Base-by-base conservation (phyloP, 2,329 filamentous ascomycete genomes). In the Trichophyton mentagrophytes region DNA sequence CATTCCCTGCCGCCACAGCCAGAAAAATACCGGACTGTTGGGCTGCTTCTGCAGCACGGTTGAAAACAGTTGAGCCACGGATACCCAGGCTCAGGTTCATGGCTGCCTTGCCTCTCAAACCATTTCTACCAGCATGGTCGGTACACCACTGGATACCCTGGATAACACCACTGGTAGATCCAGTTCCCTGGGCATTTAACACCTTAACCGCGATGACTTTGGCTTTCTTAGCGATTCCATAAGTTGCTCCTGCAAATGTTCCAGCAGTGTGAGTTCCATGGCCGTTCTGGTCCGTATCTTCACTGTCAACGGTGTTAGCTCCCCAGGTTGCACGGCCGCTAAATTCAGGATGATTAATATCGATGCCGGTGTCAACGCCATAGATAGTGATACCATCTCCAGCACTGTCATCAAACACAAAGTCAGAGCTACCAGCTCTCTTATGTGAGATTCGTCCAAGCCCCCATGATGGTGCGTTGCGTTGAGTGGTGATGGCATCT, bases 171-270 rank as follows among this genome's bases (percentile, higher is more conserved):
- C 73, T 71, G 51, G 72, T 73, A 22, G 72, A 76, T 30, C 79
- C 80, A 51, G 72, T 72, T 51, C 78, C 77, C 13, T 76, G 67
- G 25, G 71, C 71, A 56, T 75, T 75, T 17, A 80, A 73, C 63
- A 72, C 79, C 68, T 80, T 81, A 60, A 83, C 77, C 51, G 78
- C 78, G 46, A 74, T 65, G 22, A 76, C 61, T 17, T 64, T 70
- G 27, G 72, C 68, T 60, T 71, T 70, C 65, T 74, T 74, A 30
- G 73, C 69, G 58, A 76, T 66, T 58, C 74, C 74, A 60, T 69
- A 74, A 4, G 67, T 70, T 42, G 65, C 68, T 11, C 69, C 69
- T n/a, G 64, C 72, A 33, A 73, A 70, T 30, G 70, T 76, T 40
- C 70, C 71, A 3, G 74, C 68, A 60, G 72, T 70, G 61, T 76